Percentiles rank a stretch among this genome's conserved stretches.
These are phyloP conservation scores for Glycine tomentella DNA, from an alignment of 306 rosid species.

Conservation along the genomic window DNA sequence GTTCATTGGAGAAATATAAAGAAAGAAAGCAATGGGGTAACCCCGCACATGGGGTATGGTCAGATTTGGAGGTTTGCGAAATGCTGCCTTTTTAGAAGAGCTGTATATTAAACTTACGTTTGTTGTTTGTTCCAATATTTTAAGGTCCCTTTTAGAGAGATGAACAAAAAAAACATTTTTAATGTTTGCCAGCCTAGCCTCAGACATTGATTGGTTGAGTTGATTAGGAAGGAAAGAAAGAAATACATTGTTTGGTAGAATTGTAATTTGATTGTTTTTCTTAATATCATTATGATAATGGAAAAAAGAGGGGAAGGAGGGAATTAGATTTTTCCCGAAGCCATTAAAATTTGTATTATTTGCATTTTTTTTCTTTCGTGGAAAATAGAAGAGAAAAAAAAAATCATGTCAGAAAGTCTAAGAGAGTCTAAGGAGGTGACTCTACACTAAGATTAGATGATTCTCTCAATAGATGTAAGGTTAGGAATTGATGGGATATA, in stretches of 20 bases:
- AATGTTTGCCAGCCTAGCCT: conserved; percentile 51
- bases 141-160: conserved; percentile 11
- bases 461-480: neutral
- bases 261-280: neutral
- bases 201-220: conserved; percentile 36
- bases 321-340: neutral
- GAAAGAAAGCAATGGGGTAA: conserved; percentile 55
- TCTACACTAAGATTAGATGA: neutral
- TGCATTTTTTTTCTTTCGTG: neutral
- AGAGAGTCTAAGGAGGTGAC: neutral
- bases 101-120: conserved; percentile 27
- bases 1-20: conserved; percentile 49
- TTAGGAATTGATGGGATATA: neutral
- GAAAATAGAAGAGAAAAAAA: neutral
- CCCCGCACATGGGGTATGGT: conserved; percentile 84
- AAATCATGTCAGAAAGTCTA: neutral
- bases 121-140: conserved; percentile 44
- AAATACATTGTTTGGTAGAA: conserved; percentile 35
- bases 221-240: conserved; percentile 41
- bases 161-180: conserved; percentile 25
- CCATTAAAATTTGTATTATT: neutral
- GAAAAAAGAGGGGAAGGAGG: too few species aligned
- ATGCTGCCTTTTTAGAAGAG: conserved; percentile 47
- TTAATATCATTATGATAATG: too few species aligned
- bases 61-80: conserved; percentile 62